A percentile compares a stretch with the other conserved stretches of the same genome.
These are phyloP conservation scores for Ichthyophthirius multifiliis DNA, from an alignment of 169 alveolate genomes.

Conservation along the genomic window DNA sequence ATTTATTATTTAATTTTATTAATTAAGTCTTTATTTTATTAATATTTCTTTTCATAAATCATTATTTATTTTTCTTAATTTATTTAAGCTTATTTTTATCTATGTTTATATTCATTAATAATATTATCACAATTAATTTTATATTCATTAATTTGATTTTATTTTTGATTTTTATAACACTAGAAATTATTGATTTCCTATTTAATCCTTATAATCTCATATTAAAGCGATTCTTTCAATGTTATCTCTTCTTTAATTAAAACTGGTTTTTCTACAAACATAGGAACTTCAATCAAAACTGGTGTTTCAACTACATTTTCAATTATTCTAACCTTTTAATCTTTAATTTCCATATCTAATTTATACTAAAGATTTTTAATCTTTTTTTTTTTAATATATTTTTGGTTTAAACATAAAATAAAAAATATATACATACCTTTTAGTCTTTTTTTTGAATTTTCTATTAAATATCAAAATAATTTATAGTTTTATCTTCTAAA, in stretches of 20 bases:
- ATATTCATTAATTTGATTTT: too few relatives aligned
- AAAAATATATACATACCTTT: background rate
- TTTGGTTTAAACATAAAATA: background rate
- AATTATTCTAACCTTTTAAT: background rate
- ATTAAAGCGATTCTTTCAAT: background rate
- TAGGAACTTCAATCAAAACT: background rate
- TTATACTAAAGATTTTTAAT: background rate
- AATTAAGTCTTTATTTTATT: too few relatives aligned
- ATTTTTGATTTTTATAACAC: too few relatives aligned
- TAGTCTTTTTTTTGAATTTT: background rate
- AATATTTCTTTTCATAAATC: too few relatives aligned
- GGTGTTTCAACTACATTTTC: background rate
- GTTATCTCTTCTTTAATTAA: background rate
- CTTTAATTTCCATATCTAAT: background rate
- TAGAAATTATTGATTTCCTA: background rate
- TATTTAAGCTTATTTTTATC: too few relatives aligned
- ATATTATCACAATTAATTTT: too few relatives aligned
- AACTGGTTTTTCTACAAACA: slow-evolving; percentile 8
- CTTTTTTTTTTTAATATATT: background rate
- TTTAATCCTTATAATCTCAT: background rate
- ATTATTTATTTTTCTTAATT: too few relatives aligned
- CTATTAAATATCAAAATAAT: background rate
- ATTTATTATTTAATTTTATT: too few relatives aligned
- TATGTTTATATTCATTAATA: too few relatives aligned
- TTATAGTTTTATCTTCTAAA: background rate